Evolutionary conservation across 768 basidiomycete genomes (phyloP), one percentile per base, ranked within the genome.

Genomic region (Hirschioporus abietinus): DNA sequence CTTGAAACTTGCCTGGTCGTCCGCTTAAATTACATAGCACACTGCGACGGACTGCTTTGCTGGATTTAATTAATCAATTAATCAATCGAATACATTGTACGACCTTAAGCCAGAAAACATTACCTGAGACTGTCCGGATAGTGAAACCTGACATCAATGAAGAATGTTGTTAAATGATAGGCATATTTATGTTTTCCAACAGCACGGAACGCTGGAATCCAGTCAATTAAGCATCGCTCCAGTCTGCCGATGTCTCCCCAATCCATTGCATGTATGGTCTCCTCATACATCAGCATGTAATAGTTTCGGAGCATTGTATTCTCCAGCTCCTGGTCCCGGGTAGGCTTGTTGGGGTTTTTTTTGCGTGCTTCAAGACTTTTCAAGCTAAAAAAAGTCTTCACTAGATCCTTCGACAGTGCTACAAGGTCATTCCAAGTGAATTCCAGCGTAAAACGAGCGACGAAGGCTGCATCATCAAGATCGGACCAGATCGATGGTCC

Each of bases 271-370:
- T 77, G 72, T 0, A 71, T 70, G 0, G 80, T 64, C 61, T 82
- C 81, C 42, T 80, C 76, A 64, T 84, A 83, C 0, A 82, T 73
- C 0, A 81, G 61, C 9, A 78, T 70, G 25, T 79, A 78, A 27
- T 78, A 67, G 18, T 81, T 71, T 1, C 69, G 30, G 0, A 80
- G 65, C 10, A 78, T 35, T 0, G 66, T 63, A 65, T 83, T 82
- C 66, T 80, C 76, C 10, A 69, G 65, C 18, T 77, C 73, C 42
- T 75, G n/a, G 67, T 82, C 80, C 4, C 75, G 67, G 8, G 30
- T 3, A 0, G 8, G 25, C 9, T 25, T 25, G 1, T 64, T 30
- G 24, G 65, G 58, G 0, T 26, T 10, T 30, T 30, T 30, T 30
- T 30, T 30, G 30, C 30, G 30, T 30, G 30, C 2, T 0, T 52